phyloP scores from a whole-genome alignment of 805 yeast species.

The Schwanniomyces occidentalis region DNA sequence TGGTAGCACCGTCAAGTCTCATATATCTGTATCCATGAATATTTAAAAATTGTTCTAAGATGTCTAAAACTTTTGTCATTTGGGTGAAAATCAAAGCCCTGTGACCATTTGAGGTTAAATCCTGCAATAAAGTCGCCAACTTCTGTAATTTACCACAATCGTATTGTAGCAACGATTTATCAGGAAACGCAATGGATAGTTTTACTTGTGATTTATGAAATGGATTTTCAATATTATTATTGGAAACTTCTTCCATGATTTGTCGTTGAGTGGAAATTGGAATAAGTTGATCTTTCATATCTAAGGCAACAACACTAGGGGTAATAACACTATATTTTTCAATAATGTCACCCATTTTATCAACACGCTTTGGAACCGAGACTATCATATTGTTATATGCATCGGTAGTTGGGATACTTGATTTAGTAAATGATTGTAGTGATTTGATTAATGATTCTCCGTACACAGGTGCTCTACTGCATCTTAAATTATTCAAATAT shows the following conservation, averaged over 20 bases:
- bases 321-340: conserved; percentile 85
- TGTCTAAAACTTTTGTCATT: conserved; percentile 95
- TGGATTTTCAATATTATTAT: conserved; percentile 47
- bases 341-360: conserved; percentile 48
- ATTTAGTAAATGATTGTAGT: conserved; percentile 23
- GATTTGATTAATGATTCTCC: conserved; percentile 57
- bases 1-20: conserved; percentile 97
- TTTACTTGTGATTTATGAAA: conserved; percentile 85
- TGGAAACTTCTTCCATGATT: conserved; percentile 29
- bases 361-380: conserved; percentile 27
- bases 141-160: conserved; percentile 97
- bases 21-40: conserved; percentile 92
- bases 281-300: conserved; percentile 57
- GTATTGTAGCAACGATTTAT: conserved; percentile 84
- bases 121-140: conserved; percentile 70
- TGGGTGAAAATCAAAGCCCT: conserved; percentile 95
- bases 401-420: conserved; percentile 10
- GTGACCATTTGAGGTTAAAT: conserved; percentile 83
- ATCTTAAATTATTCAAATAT: conserved; percentile 66
- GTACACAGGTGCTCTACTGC: conserved; percentile 64
- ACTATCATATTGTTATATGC: conserved; percentile 20
- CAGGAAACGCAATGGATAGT: conserved; percentile 93
- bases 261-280: conserved; percentile 38
- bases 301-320: conserved; percentile 79
- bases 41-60: conserved; percentile 88